These are phyloP conservation scores for Citropsis articulata DNA, from an alignment of 345 rosid genomes.

Conservation along the genomic window DNA sequence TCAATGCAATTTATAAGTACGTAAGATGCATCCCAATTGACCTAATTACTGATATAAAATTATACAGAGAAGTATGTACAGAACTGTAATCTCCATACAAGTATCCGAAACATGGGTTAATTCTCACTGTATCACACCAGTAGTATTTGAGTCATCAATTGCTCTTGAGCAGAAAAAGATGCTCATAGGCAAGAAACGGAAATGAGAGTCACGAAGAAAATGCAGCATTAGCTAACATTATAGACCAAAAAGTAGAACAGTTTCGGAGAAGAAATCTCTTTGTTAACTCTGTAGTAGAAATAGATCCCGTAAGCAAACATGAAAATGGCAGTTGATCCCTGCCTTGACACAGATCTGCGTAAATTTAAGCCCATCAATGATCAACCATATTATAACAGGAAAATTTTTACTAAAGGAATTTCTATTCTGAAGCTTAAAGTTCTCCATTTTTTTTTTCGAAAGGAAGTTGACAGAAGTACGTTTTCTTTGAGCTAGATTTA, in stretches of 20 bases:
- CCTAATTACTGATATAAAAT: neutral
- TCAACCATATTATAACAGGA: too few relatives aligned
- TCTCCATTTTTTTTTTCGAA: too few relatives aligned
- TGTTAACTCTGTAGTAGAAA: neutral
- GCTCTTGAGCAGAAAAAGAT: neutral
- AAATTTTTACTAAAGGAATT: too few relatives aligned
- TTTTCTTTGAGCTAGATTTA: too few relatives aligned
- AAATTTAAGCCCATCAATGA: neutral
- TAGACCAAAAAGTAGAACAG: neutral
- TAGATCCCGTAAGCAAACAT: conserved; percentile 5
- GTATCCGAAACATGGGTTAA: neutral
- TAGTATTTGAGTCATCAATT: neutral
- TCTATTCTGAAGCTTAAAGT: too few relatives aligned
- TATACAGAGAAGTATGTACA: neutral
- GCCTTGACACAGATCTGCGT: neutral
- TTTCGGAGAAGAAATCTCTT: neutral
- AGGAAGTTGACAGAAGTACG: too few relatives aligned
- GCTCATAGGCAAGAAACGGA: neutral
- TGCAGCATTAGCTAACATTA: neutral
- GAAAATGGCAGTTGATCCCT: conserved; percentile 9
- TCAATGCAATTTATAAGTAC: neutral
- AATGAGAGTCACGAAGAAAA: neutral
- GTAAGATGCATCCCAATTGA: neutral
- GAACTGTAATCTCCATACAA: neutral
- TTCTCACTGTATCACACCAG: neutral